phyloP scores from a whole-genome alignment of 192 early-diverging fungal genomes.

The Funneliformis mosseae region DNA sequence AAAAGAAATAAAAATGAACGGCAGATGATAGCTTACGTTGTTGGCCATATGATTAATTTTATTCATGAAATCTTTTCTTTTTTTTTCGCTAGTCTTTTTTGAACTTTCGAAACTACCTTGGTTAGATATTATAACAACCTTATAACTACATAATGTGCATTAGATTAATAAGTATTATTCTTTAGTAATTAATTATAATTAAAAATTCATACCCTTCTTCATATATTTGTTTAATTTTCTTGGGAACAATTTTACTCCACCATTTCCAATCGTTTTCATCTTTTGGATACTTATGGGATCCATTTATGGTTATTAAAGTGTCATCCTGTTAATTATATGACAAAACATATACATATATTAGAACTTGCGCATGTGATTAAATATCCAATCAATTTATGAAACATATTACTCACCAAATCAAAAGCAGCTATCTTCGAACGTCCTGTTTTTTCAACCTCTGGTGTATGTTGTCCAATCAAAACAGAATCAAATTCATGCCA shows the following conservation, averaged over 20 bases:
- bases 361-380: background rate
- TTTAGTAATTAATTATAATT: conserved; percentile 28
- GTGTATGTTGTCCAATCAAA: conserved; percentile 15
- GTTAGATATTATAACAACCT: conserved; percentile 77
- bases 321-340: conserved; percentile 52
- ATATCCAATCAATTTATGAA: too few relatives aligned
- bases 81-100: conserved; percentile 44
- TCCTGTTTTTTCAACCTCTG: background rate
- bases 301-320: conserved; percentile 72
- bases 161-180: background rate
- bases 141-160: conserved; percentile 43
- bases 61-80: conserved; percentile 42
- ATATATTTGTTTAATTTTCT: conserved; percentile 59
- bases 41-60: conserved; percentile 47
- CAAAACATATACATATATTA: background rate
- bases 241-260: conserved; percentile 59
- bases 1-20: conserved; percentile 15
- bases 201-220: conserved; percentile 58
- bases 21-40: conserved; percentile 22
- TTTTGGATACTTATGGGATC: conserved; percentile 63
- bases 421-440: conserved; percentile 16
- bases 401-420: conserved; percentile 24
- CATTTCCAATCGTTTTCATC: conserved; percentile 82
- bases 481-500: conserved; percentile 17
- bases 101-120: conserved; percentile 62